Evolutionary conservation across 352 stramenopile species (phyloP), one percentile per base, ranked within the genome.

Genomic region (Globisporangium perplexum): DNA sequence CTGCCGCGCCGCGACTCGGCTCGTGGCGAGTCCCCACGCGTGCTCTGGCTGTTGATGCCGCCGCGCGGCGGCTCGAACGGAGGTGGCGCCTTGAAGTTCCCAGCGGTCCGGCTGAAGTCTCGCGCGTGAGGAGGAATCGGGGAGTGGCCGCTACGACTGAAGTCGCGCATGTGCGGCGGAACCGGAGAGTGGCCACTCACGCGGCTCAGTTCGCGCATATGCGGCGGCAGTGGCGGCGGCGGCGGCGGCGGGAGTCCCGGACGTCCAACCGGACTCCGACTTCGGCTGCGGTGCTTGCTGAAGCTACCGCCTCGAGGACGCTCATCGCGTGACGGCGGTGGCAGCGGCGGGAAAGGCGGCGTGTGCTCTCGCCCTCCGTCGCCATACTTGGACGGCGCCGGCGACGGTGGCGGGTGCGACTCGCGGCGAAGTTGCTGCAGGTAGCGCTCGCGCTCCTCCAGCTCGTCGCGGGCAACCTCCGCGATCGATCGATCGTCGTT

Each of bases 401-500:
- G 50, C 10, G 41, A n/a, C 18, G 20, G 41, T 22, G 18, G 17
- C 36, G 36, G 7, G 23, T 47, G n/a, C 36, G 24, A 53, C 5
- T 74, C 68, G 49, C 66, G 72, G n/a, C 63, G 75, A 17, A 59
- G 55, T 18, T 66, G 68, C 12, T 72, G 52, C 26, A 75, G 58
- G 28, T 74, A 64, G 1, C 65, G 72, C 31, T 82, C 62, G 4
- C 65, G 63, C 12, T 76, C 62, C 47, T 77, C 60, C 36, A 69
- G 65, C 30, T 83, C 70, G 28, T 83, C 66, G n/a, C 67, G 70
- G 17, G 72, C 70, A 59, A 81, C 55, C 44, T 77, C 72, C 1
- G 72, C 74, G 51, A 84, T 79, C 18, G 71, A 82, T 26, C 72
- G 69, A 3, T 83, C 64, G 44, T 77, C 68, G 28, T 66, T 55